Evolutionary conservation across 352 stramenopile genomes (phyloP), one percentile per base, ranked within the genome.

Genomic region (Phytopythium vexans): DNA sequence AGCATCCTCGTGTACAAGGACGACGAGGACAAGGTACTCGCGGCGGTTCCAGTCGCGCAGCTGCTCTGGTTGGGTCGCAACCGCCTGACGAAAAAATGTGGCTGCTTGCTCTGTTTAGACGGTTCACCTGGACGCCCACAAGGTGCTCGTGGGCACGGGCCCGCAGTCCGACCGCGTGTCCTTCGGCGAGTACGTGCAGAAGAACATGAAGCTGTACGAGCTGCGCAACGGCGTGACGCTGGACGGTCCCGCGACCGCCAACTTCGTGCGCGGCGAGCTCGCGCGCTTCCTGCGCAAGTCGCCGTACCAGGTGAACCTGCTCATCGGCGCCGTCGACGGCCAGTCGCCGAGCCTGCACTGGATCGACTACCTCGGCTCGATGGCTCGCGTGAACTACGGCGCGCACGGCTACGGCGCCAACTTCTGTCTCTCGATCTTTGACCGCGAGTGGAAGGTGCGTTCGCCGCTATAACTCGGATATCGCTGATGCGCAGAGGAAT

Each of bases 1-100:
- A 97, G 88, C 33, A 97, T 97, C 59, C 70, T 97, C 47, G 88
- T 97, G 45, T 97, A 96, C 79, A 95, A 97, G 61, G 89, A 93
- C 56, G 85, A 97, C 54, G 81, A 96, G 68, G 89, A 97, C 64
- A 97, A 97, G 77, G 89, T 97, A 60, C 62, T 27, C 21, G 21
- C 21, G 21, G 21, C 21, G 21, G 21, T 27, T 27, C 21, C 21
- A 27, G 21, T 27, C 21, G 21, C 21, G 21, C 21, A 27, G 21
- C 21, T 27, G 21, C 21, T 27, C 21, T 27, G 21, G 21, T 27
- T 27, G 21, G 21, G 21, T 27, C 21, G 21, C 21, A 27, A 27
- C 21, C 21, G 21, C 21, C 21, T 27, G 21, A 27, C 21, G 21
- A 27, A 27, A 27, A 27, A 27, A 2, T 27, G 21, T 27, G 21